These are phyloP conservation scores for Murraya koenigii DNA, from an alignment of 345 rosid genomes.

Conservation along the genomic window DNA sequence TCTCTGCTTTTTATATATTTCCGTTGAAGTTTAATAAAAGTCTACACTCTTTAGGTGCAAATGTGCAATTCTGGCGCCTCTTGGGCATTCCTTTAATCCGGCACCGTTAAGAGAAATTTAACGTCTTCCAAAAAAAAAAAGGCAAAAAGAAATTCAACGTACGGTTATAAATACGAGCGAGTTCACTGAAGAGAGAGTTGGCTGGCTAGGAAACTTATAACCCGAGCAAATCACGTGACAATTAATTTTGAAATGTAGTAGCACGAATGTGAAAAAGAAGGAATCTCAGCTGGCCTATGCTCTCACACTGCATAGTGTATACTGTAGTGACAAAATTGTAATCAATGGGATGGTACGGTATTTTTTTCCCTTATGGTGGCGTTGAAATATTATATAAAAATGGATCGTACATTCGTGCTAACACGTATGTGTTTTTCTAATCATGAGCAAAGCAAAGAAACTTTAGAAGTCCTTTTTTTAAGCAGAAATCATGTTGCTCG, in stretches of 20 bases:
- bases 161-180: background rate
- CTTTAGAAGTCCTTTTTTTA: background rate
- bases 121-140: background rate
- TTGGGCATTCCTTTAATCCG: background rate
- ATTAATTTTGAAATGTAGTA: background rate
- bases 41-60: no score
- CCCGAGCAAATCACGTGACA: background rate
- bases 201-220: no score
- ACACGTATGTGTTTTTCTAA: background rate
- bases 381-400: background rate
- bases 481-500: background rate
- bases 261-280: background rate
- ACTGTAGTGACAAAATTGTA: background rate
- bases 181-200: background rate
- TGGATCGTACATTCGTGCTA: background rate
- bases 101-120: background rate
- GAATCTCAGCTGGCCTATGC: background rate
- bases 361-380: background rate
- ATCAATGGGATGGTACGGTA: background rate
- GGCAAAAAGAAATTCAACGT: no score
- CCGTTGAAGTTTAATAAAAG: no score
- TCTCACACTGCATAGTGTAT: no score
- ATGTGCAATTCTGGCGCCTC: constrained; percentile 12
- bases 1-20: background rate
- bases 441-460: background rate